Conservation (phyloP, 345 rosid species). For the Gossypium bickii region DNA sequence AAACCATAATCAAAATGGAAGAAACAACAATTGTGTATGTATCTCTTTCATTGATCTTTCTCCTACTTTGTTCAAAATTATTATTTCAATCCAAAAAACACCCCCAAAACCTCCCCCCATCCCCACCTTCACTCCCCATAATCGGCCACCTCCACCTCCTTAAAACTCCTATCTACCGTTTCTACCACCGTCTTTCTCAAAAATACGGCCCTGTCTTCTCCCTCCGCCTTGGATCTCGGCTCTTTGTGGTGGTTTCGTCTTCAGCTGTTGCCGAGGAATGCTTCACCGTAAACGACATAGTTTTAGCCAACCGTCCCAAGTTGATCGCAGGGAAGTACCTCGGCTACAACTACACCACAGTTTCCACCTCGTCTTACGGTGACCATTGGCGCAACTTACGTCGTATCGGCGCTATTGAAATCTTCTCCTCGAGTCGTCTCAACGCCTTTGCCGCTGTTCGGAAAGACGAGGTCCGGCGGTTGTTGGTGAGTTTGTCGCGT, state of each 20-base stretch:
- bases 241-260: conserved; percentile 32
- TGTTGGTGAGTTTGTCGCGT: background rate
- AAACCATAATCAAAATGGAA: no score
- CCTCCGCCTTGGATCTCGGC: conserved; percentile 33
- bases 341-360: conserved; percentile 32
- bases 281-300: conserved; percentile 46
- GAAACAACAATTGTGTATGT: background rate
- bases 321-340: conserved; percentile 28
- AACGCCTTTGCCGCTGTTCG: background rate
- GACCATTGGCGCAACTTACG: conserved; percentile 61
- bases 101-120: conserved; percentile 4
- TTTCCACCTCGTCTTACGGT: conserved; percentile 28
- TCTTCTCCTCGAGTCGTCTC: conserved; percentile 37
- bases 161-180: conserved; percentile 34
- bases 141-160: conserved; percentile 53
- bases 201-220: conserved; percentile 33
- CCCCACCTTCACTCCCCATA: conserved; percentile 40
- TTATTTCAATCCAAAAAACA: background rate
- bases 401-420: conserved; percentile 36
- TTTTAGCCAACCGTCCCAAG: conserved; percentile 46
- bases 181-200: conserved; percentile 26
- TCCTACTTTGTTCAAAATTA: background rate
- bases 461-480: background rate
- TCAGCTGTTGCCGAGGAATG: conserved; percentile 34
- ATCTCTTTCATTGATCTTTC: background rate